phyloP scores from a whole-genome alignment of 169 alveolate genomes.

The Plasmodium gonderi region DNA sequence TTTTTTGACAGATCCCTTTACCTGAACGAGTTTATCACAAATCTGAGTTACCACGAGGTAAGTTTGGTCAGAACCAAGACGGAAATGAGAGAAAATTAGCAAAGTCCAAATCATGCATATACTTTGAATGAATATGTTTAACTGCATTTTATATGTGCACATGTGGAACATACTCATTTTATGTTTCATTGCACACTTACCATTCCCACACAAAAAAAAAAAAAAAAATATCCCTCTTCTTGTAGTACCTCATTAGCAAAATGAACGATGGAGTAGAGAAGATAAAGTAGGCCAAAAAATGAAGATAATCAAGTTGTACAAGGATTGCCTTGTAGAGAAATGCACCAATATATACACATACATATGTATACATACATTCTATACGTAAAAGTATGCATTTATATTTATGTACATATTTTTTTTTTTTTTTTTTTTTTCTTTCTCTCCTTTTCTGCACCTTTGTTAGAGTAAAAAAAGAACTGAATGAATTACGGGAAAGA shows the following conservation, averaged over 20 bases:
- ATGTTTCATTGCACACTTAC: not conserved
- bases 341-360: not conserved
- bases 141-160: not conserved
- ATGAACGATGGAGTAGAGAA: slow-evolving; percentile 33
- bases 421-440: not conserved
- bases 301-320: not conserved
- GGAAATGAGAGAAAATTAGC: not conserved
- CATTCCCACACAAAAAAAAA: no score
- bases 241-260: slow-evolving; percentile 33
- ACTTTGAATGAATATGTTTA: no score
- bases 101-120: no score
- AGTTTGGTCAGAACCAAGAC: not conserved
- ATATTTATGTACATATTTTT: not conserved
- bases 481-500: slow-evolving; percentile 49
- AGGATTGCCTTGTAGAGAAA: not conserved
- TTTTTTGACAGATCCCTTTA: slow-evolving; percentile 1
- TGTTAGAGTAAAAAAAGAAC: slow-evolving; percentile 33
- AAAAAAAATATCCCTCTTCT: not conserved
- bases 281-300: slow-evolving; percentile 7
- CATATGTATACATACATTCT: not conserved
- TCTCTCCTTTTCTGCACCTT: not conserved
- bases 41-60: slow-evolving; percentile 59
- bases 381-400: not conserved
- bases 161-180: not conserved
- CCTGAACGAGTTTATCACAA: slow-evolving; percentile 39